Evolutionary conservation across 2,329 filamentous ascomycete species (phyloP).

Genomic region (Cladobotryum mycophilum): DNA sequence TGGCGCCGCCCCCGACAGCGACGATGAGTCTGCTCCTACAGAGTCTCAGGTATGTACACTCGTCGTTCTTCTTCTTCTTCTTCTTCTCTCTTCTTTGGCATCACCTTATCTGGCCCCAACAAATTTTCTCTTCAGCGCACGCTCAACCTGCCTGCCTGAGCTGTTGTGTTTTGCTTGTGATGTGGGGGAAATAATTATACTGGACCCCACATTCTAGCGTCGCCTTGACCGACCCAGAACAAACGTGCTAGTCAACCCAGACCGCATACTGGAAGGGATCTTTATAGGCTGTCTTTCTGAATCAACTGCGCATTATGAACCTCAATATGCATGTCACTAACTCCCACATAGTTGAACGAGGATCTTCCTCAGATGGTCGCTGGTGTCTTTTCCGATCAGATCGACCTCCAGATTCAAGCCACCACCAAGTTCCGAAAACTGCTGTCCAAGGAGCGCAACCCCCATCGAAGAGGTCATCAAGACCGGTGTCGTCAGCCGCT

Average conservation of each 20-base stretch:
- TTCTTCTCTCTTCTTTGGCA: neutral
- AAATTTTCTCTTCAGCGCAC: too few species aligned
- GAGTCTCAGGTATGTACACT: constrained; percentile 75
- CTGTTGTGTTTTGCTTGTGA: constrained; percentile 16
- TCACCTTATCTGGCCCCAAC: neutral
- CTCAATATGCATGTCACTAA: constrained; percentile 1
- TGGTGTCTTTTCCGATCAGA: constrained; percentile 97
- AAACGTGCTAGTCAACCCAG: constrained; percentile 11
- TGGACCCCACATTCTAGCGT: constrained; percentile 28
- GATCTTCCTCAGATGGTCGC: constrained; percentile 97
- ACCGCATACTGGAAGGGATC: neutral
- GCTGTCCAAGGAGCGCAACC: constrained; percentile 96
- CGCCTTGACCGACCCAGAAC: constrained; percentile 13
- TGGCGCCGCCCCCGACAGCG: constrained; percentile 87
- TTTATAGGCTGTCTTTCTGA: too few species aligned
- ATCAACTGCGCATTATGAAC: too few species aligned
- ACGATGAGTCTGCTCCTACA: constrained; percentile 91
- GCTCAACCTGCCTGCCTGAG: constrained; percentile 5
- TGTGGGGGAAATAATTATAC: constrained; percentile 28
- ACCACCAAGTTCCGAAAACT: constrained; percentile 99
- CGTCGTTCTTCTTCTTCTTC: constrained; percentile 13
- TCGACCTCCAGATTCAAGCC: constrained; percentile 93
- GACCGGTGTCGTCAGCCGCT: constrained; percentile 93
- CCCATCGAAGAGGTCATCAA: constrained; percentile 99
- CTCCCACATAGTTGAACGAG: constrained; percentile 69